Conservation (phyloP, 2,329 filamentous ascomycete genomes). For the Microdochium nivale region DNA sequence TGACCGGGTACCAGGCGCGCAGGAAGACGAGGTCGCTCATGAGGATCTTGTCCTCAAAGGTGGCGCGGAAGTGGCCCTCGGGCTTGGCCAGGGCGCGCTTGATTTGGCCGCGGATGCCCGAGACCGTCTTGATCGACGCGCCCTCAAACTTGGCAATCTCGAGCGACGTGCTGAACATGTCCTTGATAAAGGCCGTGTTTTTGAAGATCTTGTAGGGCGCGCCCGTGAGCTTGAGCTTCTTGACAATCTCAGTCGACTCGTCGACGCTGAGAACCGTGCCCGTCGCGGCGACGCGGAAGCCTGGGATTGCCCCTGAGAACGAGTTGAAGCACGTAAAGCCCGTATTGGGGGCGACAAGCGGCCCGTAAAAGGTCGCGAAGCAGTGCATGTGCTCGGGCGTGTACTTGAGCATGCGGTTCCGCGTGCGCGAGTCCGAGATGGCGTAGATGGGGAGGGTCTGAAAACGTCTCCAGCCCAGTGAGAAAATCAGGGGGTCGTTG, state of each 20-base stretch:
- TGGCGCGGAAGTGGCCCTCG: constrained; percentile 91
- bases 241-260: constrained; percentile 94
- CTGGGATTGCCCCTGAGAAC: constrained; percentile 73
- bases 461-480: constrained; percentile 91
- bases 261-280: constrained; percentile 92
- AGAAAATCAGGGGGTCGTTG: constrained; percentile 95
- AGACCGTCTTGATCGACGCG: constrained; percentile 90
- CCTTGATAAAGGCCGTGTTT: constrained; percentile 97
- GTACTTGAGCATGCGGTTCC: constrained; percentile 98
- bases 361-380: constrained; percentile 91
- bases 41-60: constrained; percentile 96
- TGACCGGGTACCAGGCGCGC: constrained; percentile 92
- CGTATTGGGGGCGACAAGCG: constrained; percentile 89
- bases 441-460: constrained; percentile 89
- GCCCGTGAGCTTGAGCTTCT: constrained; percentile 96
- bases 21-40: constrained; percentile 96
- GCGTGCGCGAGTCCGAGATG: constrained; percentile 84
- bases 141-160: constrained; percentile 99
- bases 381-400: constrained; percentile 99
- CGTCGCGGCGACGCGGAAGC: constrained; percentile 90
- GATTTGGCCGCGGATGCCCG: constrained; percentile 91
- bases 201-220: constrained; percentile 97
- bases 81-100: constrained; percentile 90
- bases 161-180: constrained; percentile 90
- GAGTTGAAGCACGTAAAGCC: constrained; percentile 92